Conservation (phyloP, 2,329 filamentous ascomycete species). For the Colletotrichum echinochloae region DNA sequence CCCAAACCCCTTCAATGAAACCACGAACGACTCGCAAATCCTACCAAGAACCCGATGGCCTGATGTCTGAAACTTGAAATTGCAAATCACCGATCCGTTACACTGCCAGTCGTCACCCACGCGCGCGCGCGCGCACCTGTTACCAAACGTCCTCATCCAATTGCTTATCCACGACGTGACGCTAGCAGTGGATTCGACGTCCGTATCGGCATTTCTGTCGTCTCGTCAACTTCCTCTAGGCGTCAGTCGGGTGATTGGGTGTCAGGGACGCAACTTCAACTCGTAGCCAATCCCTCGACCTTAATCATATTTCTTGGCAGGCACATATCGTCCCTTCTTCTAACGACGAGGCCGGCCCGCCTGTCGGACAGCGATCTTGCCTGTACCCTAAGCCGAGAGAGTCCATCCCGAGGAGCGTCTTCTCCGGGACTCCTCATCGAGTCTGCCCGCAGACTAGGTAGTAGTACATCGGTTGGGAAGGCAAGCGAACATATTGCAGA, state of each 20-base stretch:
- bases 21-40: constrained; percentile 36
- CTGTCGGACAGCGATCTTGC: not conserved
- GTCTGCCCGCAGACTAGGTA: constrained; percentile 6
- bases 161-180: constrained; percentile 25
- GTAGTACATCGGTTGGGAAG: not conserved
- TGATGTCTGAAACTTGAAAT: constrained; percentile 42
- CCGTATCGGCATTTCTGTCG: constrained; percentile 19
- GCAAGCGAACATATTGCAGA: constrained; percentile 7
- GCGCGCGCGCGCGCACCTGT: not conserved
- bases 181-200: constrained; percentile 14
- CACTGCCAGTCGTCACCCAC: constrained; percentile 1
- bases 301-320: constrained; percentile 28
- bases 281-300: constrained; percentile 15
- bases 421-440: not conserved
- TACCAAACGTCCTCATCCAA: constrained; percentile 22
- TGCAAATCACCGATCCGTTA: constrained; percentile 35
- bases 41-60: constrained; percentile 37
- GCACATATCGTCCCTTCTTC: constrained; percentile 21
- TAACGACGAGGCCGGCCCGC: constrained; percentile 10
- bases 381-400: not conserved
- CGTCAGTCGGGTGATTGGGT: constrained; percentile 19
- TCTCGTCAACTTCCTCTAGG: constrained; percentile 4
- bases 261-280: constrained; percentile 10
- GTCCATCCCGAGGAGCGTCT: not conserved
- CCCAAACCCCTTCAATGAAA: constrained; percentile 30